Conservation (phyloP, 2,329 filamentous ascomycete genomes). For the Didymella exigua region DNA sequence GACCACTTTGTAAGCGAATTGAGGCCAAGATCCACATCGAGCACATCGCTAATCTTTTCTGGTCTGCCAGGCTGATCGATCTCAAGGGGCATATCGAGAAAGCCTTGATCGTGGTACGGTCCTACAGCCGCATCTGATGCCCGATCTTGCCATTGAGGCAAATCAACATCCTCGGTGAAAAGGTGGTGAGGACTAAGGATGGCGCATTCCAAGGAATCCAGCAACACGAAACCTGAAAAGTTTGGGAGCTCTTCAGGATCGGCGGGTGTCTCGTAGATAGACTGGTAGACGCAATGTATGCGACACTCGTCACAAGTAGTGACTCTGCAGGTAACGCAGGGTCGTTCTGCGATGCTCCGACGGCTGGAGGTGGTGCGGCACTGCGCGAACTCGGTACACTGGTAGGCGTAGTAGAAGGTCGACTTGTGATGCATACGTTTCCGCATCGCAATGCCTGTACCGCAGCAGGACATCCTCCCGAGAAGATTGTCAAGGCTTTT, state of each 20-base stretch:
- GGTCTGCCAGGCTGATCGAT: slow-evolving; percentile 21
- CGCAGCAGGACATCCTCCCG: slow-evolving; percentile 35
- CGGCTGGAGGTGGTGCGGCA: slow-evolving; percentile 24
- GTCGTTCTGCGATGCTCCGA: slow-evolving; percentile 23
- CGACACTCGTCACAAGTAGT: slow-evolving; percentile 46
- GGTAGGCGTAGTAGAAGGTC: slow-evolving; percentile 27
- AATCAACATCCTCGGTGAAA: not conserved
- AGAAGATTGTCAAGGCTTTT: slow-evolving; percentile 37
- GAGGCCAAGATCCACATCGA: slow-evolving; percentile 34
- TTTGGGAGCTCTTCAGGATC: slow-evolving; percentile 39
- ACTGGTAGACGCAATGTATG: slow-evolving; percentile 44
- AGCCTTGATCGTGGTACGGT: slow-evolving; percentile 42
- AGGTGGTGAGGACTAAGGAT: slow-evolving; percentile 40
- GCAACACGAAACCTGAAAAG: slow-evolving; percentile 39
- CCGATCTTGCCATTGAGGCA: slow-evolving; percentile 6
- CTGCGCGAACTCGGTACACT: slow-evolving; percentile 30
- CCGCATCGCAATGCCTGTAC: slow-evolving; percentile 34
- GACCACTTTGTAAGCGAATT: slow-evolving; percentile 24
- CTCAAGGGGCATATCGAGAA: slow-evolving; percentile 38
- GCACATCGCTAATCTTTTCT: slow-evolving; percentile 33
- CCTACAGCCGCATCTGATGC: not conserved
- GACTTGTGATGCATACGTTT: slow-evolving; percentile 31
- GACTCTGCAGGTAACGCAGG: slow-evolving; percentile 34
- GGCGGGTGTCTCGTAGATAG: slow-evolving; percentile 30
- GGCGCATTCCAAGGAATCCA: slow-evolving; percentile 32